phyloP scores from a whole-genome alignment of 352 stramenopile species.

The Peronospora destructor region DNA sequence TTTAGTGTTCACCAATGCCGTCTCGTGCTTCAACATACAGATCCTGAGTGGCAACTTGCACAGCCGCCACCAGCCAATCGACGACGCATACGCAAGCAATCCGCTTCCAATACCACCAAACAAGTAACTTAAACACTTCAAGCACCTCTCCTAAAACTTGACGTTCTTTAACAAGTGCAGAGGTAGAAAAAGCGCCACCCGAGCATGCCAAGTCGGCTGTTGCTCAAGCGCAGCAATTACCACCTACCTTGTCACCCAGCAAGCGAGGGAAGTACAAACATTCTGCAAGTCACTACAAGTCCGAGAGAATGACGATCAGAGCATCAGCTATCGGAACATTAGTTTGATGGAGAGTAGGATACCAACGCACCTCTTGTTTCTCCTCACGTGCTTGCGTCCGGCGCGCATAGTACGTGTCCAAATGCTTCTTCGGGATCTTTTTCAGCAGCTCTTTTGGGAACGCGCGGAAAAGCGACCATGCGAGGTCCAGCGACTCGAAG shows the following conservation, averaged over 20 bases:
- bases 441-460: conserved; percentile 99
- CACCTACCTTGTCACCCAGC: conserved; percentile 6
- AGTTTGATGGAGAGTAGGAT: not conserved
- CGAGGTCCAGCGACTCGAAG: conserved; percentile 97
- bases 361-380: conserved; percentile 57
- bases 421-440: conserved; percentile 99
- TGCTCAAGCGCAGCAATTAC: conserved; percentile 12
- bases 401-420: conserved; percentile 96
- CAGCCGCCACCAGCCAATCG: conserved; percentile 20
- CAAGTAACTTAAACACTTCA: conserved; percentile 26
- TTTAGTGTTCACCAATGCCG: conserved; percentile 61
- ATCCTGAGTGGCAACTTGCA: conserved; percentile 53
- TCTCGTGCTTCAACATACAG: conserved; percentile 55
- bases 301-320: conserved; percentile 1
- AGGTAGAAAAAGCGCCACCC: conserved; percentile 13
- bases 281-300: conserved; percentile 15
- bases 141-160: conserved; percentile 22
- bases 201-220: conserved; percentile 6
- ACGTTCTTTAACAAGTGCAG: conserved; percentile 21
- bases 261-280: not conserved
- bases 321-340: conserved; percentile 5
- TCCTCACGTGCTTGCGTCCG: conserved; percentile 86
- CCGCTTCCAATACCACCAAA: conserved; percentile 12
- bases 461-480: conserved; percentile 96
- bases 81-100: conserved; percentile 24